These are phyloP conservation scores for Pichia norvegensis DNA, from an alignment of 1,139 yeast genomes.

Conservation along the genomic window DNA sequence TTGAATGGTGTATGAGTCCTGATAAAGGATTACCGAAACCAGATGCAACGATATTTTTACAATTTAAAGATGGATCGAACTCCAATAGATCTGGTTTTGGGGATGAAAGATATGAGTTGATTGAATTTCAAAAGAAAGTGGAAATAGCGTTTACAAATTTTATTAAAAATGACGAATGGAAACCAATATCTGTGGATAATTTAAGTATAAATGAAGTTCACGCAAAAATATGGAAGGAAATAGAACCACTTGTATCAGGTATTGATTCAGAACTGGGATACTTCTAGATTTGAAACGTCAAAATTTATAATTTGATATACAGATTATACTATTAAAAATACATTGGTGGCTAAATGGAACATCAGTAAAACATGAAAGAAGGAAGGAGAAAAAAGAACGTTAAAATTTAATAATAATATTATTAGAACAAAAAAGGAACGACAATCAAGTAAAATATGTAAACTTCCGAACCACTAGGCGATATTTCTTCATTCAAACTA, in stretches of 20 bases:
- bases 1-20: constrained; percentile 72
- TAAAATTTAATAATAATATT: background rate
- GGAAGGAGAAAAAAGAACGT: constrained; percentile 4
- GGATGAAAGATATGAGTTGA: constrained; percentile 77
- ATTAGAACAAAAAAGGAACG: background rate
- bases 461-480: background rate
- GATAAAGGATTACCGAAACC: constrained; percentile 86
- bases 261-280: constrained; percentile 5
- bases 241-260: constrained; percentile 15
- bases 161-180: constrained; percentile 32
- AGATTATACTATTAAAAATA: constrained; percentile 3
- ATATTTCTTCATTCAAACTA: constrained; percentile 6
- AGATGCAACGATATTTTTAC: constrained; percentile 72
- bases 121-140: constrained; percentile 65
- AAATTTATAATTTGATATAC: constrained; percentile 3
- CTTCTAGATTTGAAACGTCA: constrained; percentile 8
- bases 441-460: constrained; percentile 1
- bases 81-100: constrained; percentile 75
- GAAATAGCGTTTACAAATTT: constrained; percentile 48
- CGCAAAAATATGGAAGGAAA: constrained; percentile 24
- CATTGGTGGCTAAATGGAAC: background rate
- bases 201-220: constrained; percentile 51
- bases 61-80: constrained; percentile 38
- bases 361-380: constrained; percentile 1
- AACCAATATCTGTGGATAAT: constrained; percentile 51